Conservation (phyloP, 768 basidiomycete genomes). For the Mycena epipterygia region DNA sequence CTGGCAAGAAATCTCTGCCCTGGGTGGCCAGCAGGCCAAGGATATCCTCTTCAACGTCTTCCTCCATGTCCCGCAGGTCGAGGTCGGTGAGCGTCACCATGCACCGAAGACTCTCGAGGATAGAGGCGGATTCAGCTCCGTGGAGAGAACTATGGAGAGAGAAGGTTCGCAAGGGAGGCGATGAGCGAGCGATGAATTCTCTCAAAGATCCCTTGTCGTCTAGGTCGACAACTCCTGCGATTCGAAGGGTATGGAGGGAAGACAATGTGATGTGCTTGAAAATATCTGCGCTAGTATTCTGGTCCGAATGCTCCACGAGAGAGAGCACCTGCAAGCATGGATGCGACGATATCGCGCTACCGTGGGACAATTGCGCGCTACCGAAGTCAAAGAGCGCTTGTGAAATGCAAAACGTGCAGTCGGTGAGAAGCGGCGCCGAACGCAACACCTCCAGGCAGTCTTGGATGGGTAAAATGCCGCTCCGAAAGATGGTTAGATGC, state of each 20-base stretch:
- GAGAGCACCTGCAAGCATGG: not conserved
- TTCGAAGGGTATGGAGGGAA: not conserved
- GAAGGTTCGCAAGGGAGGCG: not conserved
- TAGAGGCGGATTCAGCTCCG: not conserved
- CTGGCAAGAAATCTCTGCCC: not conserved
- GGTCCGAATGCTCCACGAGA: not conserved
- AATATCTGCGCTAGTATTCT: not conserved
- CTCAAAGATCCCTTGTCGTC: not conserved
- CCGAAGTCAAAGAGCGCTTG: not conserved
- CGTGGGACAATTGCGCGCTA: not conserved
- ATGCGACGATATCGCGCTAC: not conserved
- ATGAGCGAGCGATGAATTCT: not conserved
- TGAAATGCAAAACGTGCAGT: not conserved
- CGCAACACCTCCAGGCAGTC: not conserved
- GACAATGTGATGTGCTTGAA: not conserved
- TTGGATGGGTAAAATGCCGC: not conserved
- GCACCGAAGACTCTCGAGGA: not conserved
- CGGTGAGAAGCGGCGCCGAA: not conserved
- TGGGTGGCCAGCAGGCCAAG: not conserved
- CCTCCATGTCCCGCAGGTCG: not conserved
- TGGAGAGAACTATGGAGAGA: not conserved
- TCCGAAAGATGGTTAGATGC: not conserved
- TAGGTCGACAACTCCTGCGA: not conserved
- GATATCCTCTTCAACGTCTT: not conserved
- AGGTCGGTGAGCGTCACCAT: not conserved